Conservation (phyloP, 768 basidiomycete species). For the Leccinum imitatum region DNA sequence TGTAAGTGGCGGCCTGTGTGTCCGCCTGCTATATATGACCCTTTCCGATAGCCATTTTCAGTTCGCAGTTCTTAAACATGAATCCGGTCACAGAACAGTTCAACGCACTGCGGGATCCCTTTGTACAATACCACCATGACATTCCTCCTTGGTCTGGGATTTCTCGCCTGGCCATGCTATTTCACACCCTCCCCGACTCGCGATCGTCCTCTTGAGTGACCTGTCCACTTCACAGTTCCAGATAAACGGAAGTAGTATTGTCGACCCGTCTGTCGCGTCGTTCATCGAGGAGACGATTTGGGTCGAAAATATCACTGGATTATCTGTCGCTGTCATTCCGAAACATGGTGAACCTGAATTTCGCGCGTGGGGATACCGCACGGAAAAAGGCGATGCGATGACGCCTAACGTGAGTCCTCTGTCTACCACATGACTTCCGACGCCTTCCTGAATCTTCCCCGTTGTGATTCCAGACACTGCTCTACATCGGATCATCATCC, state of each 20-base stretch:
- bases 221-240: background rate
- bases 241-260: background rate
- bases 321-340: conserved; percentile 31
- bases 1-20: background rate
- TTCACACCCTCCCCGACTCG: background rate
- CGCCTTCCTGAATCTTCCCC: background rate
- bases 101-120: background rate
- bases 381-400: conserved; percentile 36
- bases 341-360: conserved; percentile 29
- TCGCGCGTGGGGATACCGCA: conserved; percentile 34
- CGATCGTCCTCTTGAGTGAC: background rate
- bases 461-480: conserved; percentile 30
- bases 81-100: background rate
- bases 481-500: conserved; percentile 37
- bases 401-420: conserved; percentile 30
- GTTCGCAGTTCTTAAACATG: background rate
- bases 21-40: background rate
- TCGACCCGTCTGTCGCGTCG: conserved; percentile 18
- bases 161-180: background rate
- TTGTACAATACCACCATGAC: background rate
- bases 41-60: background rate
- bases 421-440: background rate
- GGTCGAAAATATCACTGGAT: conserved; percentile 29
- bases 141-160: background rate
- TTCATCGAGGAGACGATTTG: conserved; percentile 20